These are phyloP conservation scores for Coffea humblotiana DNA, from an alignment of 305 asterid species.

Conservation along the genomic window DNA sequence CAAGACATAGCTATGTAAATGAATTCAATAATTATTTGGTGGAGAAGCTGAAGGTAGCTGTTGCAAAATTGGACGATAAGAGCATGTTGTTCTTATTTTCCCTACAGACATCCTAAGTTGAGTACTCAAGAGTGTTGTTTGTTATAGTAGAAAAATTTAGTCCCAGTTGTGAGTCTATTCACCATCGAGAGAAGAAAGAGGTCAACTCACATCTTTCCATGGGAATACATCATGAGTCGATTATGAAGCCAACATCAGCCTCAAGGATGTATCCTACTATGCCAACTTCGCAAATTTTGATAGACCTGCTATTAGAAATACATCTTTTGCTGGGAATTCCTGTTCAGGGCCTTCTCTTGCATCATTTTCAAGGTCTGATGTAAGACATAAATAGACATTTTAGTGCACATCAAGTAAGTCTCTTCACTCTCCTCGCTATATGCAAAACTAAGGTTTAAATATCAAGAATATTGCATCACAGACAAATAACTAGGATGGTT, in stretches of 20 bases:
- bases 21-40: constrained; percentile 87
- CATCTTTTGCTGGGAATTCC: constrained; percentile 25
- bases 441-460: constrained; percentile 35
- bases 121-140: constrained; percentile 83
- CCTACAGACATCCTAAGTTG: constrained; percentile 87
- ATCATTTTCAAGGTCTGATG: constrained; percentile 25
- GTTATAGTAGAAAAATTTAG: constrained; percentile 58
- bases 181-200: constrained; percentile 42
- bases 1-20: constrained; percentile 72
- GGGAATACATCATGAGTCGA: constrained; percentile 22
- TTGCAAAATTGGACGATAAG: constrained; percentile 72
- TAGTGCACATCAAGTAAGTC: constrained; percentile 34
- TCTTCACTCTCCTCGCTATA: constrained; percentile 40
- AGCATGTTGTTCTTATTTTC: constrained; percentile 87
- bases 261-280: constrained; percentile 47
- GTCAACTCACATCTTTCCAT: constrained; percentile 35
- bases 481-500: constrained; percentile 6
- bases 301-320: constrained; percentile 27
- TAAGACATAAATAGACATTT: constrained; percentile 9
- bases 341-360: constrained; percentile 31
- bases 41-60: constrained; percentile 91
- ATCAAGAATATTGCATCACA: constrained; percentile 31
- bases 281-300: constrained; percentile 34
- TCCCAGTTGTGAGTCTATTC: constrained; percentile 42
- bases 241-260: constrained; percentile 56